A percentile compares a stretch with the other conserved stretches of the same genome.
Conservation (phyloP, 768 basidiomycete species). For the Hortiboletus campestris region DNA sequence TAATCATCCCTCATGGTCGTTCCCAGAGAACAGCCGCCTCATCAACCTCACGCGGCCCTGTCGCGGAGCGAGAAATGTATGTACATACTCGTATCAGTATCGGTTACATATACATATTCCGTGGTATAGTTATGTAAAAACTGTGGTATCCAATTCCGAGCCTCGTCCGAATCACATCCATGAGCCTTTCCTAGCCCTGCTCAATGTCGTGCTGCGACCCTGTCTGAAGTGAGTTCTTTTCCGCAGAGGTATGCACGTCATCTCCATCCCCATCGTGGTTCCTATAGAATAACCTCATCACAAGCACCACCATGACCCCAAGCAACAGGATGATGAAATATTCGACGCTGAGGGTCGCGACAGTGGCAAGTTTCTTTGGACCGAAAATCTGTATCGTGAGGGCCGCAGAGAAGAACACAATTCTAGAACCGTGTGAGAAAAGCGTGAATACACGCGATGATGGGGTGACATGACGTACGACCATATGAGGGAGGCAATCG, state of each 20-base stretch:
- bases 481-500: constrained; percentile 11
- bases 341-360: constrained; percentile 3
- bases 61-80: no score
- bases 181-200: neutral
- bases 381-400: constrained; percentile 8
- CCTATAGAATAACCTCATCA: constrained; percentile 2
- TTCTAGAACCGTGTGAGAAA: neutral
- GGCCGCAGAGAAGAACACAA: constrained; percentile 6
- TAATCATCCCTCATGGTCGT: neutral
- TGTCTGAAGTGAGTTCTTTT: neutral
- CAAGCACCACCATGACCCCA: neutral
- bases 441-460: neutral
- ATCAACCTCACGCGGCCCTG: no score
- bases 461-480: constrained; percentile 6
- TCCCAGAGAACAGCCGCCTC: neutral
- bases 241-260: neutral
- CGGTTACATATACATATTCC: neutral
- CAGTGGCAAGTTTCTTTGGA: neutral
- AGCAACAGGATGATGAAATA: constrained; percentile 4
- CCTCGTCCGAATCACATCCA: neutral
- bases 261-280: neutral
- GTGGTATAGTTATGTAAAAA: neutral
- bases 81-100: neutral
- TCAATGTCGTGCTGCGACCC: neutral
- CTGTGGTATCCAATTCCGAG: neutral